These are phyloP conservation scores for Colletotrichum sojae DNA, from an alignment of 2,329 filamentous ascomycete species.

Conservation along the genomic window DNA sequence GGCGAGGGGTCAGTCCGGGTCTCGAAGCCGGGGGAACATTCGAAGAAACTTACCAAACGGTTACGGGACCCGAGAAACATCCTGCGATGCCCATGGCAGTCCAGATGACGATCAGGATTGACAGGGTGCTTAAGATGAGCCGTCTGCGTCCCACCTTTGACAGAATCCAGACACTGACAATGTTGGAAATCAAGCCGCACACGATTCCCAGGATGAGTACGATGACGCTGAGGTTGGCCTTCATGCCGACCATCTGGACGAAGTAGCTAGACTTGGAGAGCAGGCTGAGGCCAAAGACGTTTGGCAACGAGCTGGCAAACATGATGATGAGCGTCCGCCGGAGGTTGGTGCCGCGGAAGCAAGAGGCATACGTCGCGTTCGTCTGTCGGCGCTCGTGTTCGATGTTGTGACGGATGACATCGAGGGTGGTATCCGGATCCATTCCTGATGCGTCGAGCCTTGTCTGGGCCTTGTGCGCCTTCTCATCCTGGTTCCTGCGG, in stretches of 20 bases:
- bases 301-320: conserved; percentile 58
- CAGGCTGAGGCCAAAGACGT: conserved; percentile 61
- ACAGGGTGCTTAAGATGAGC: conserved; percentile 54
- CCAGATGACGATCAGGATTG: conserved; percentile 55
- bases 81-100: conserved; percentile 62
- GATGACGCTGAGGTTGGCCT: conserved; percentile 52
- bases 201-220: conserved; percentile 62
- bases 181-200: conserved; percentile 60
- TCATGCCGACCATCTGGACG: conserved; percentile 52
- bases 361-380: conserved; percentile 56
- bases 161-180: conserved; percentile 59
- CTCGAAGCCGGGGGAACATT: neutral
- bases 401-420: conserved; percentile 63
- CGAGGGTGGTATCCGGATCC: conserved; percentile 57
- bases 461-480: conserved; percentile 61
- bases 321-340: conserved; percentile 58
- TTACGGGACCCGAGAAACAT: conserved; percentile 54
- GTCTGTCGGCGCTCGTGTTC: conserved; percentile 54
- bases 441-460: conserved; percentile 60
- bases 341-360: conserved; percentile 59
- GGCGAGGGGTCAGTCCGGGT: neutral
- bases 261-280: conserved; percentile 60
- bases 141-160: conserved; percentile 56
- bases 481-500: conserved; percentile 53
- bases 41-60: conserved; percentile 53